Evolutionary conservation across 768 basidiomycete genomes (phyloP), one percentile per base, ranked within the genome.

Genomic region (Botryobasidium botryosum): DNA sequence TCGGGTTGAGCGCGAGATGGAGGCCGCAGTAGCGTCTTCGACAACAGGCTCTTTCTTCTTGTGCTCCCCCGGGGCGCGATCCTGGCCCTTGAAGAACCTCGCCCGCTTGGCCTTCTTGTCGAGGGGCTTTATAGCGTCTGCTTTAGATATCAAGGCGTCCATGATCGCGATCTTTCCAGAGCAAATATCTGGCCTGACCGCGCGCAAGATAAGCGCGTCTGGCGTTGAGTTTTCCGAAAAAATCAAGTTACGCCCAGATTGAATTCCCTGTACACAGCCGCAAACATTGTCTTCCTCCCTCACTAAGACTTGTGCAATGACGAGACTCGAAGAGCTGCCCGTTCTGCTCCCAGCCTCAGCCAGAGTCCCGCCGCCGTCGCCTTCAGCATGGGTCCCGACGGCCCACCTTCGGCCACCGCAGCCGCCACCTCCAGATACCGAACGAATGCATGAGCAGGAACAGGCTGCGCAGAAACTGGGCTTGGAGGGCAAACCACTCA

Each of bases 401-500:
- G 69, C 66, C 40, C 76, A 87, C 55, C 63, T 77, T 6, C 70
- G 75, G 21, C 64, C 66, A 0, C 71, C 74, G n/a, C 74, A 77
- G 32, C 84, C 87, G 2, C 62, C 64, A 27, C 75, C 79, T 2
- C 77, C 78, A 35, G 90, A 91, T 53, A 81, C 85, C 48, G 69
- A 72, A 4, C 77, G 77, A 57, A 58, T 78, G 37, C 68, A 78
- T 37, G 83, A 91, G 53, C 75, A 78, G 49, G 85, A 91, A 55
- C 65, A 84, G 50, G 84, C 82, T 1, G 75, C 70, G 52, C 76
- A 72, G 24, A 64, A 76, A 56, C 63, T 74, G 53, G 54, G 55
- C 25, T 65, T 82, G 50, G 86, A 87, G 54, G 84, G 85, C 3
- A 84, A 82, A 59, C 64, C 75, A 15, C 70, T 81, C 50, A 92